Evolutionary conservation across 176 grass and related monocot genomes (phyloP).

Genomic region (Guadua angustifolia): DNA sequence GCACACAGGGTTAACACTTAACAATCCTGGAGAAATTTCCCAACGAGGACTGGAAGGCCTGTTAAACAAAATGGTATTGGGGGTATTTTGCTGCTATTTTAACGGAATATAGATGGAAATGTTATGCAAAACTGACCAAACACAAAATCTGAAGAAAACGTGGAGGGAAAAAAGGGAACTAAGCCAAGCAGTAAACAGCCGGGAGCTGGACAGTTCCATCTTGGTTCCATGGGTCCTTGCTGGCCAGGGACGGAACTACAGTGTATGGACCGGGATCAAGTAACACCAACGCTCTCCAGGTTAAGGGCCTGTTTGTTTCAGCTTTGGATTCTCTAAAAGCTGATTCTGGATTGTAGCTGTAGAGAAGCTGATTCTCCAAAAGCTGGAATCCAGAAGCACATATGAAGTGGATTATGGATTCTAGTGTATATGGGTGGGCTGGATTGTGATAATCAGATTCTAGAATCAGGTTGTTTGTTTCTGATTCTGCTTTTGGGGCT

Average conservation of each 20-base stretch:
- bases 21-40: background rate
- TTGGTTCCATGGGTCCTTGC: background rate
- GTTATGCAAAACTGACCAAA: background rate
- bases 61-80: background rate
- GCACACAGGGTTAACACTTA: background rate
- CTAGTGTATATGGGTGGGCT: too few species aligned
- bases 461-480: too few species aligned
- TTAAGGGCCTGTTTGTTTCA: too few species aligned
- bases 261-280: too few species aligned
- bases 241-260: background rate
- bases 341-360: too few species aligned
- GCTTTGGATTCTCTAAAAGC: too few species aligned
- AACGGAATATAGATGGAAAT: background rate
- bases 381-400: too few species aligned
- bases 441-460: too few species aligned
- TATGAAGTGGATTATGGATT: too few species aligned
- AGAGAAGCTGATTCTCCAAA: too few species aligned
- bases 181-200: background rate
- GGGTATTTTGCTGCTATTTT: constrained; percentile 1
- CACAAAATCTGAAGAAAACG: background rate
- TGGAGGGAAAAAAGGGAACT: background rate
- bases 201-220: background rate
- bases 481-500: too few species aligned
- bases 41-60: background rate
- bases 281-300: too few species aligned